Conservation (phyloP, 106 monocot genomes). For the Platanthera zijinensis region DNA sequence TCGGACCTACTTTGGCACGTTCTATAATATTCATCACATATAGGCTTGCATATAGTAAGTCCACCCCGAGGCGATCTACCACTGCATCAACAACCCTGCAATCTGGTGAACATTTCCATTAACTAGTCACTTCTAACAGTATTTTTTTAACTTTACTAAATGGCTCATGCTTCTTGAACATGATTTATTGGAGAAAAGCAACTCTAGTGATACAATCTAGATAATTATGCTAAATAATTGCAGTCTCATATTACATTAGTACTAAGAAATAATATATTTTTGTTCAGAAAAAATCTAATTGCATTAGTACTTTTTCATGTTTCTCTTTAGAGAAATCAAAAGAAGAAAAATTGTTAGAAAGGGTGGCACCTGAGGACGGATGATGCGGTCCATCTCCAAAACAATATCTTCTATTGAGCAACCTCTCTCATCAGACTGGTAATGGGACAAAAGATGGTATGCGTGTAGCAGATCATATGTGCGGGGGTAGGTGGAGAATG, state of each 20-base stretch:
- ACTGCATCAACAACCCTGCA: not conserved
- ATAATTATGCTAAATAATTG: not conserved
- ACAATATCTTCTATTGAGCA: constrained; percentile 81
- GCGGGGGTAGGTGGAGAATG: constrained; percentile 96
- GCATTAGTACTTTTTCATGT: no score
- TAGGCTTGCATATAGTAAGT: no score
- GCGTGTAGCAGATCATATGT: constrained; percentile 95
- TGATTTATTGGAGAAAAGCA: not conserved
- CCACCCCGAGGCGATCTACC: no score
- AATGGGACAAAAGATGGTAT: constrained; percentile 78
- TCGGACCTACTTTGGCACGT: no score
- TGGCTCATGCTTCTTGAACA: not conserved
- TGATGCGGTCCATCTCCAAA: constrained; percentile 95
- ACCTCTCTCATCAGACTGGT: constrained; percentile 31
- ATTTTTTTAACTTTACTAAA: not conserved
- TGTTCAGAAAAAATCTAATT: not conserved
- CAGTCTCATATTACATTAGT: not conserved
- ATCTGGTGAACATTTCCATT: not conserved
- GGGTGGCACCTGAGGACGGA: constrained; percentile 72
- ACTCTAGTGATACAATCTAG: not conserved
- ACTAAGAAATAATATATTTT: not conserved
- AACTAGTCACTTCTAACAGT: not conserved
- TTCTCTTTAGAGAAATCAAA: not conserved
- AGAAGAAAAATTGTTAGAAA: constrained; percentile 2
- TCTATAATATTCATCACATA: no score